Evolutionary conservation across 129 eudicot genomes (phyloP).

Genomic region (Lactuca sativa): DNA sequence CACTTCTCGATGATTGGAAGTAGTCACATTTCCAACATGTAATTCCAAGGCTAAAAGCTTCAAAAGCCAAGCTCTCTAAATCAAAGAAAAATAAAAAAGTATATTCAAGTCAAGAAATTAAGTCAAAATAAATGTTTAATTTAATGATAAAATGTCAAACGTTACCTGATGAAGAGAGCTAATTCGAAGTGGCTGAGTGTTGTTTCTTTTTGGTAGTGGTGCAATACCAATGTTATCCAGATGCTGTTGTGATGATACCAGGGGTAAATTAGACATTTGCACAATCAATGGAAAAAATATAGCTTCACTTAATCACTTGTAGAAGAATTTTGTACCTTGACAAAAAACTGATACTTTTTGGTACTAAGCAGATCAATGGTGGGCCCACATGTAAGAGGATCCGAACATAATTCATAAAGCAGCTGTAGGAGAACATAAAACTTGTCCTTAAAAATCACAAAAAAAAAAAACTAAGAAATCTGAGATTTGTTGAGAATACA

Average conservation of each 20-base stretch:
- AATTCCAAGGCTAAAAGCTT: constrained; percentile 86
- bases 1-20: constrained; percentile 69
- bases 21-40: constrained; percentile 66
- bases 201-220: constrained; percentile 83
- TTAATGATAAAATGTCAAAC: background rate
- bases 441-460: constrained; percentile 14
- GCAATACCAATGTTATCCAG: constrained; percentile 77
- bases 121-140: background rate
- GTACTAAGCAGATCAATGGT: constrained; percentile 77
- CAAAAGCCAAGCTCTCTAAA: constrained; percentile 95
- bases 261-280: background rate
- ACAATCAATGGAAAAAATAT: constrained; percentile 2
- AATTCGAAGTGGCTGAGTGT: constrained; percentile 83
- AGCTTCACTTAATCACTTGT: background rate
- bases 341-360: constrained; percentile 82
- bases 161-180: constrained; percentile 96
- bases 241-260: constrained; percentile 55
- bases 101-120: constrained; percentile 5
- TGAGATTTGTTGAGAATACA: constrained; percentile 1
- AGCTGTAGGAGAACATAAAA: constrained; percentile 55
- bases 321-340: constrained; percentile 51
- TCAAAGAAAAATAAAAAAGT: constrained; percentile 11
- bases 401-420: constrained; percentile 85
- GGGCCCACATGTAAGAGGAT: constrained; percentile 79
- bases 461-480: constrained; percentile 1